Evolutionary conservation across 1,284 basidiomycete genomes (phyloP), one percentile per base, ranked within the genome.

Genomic region (Sporisorium scitamineum): DNA sequence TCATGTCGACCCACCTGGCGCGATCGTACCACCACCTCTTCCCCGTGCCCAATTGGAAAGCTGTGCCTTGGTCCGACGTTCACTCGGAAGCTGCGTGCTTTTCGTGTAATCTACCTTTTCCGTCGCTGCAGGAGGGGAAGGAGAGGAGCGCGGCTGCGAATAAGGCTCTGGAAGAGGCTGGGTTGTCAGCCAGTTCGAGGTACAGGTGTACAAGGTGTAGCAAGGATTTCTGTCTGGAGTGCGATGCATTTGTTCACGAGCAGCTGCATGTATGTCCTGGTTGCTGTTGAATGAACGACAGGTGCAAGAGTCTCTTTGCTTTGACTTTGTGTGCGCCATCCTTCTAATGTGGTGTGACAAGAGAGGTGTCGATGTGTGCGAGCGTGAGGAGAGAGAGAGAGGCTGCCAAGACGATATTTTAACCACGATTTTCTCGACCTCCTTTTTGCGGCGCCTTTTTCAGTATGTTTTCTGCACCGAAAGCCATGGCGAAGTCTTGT

Each of bases 1-100:
- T 99, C 73, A 95, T 94, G 87, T 94, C 94, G 61, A 96, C 97
- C 7, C 97, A 99, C 87, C 88, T 99, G 52, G 96, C 96, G 24
- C 88, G 96, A 75, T 97, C 94, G 82, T 97, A 96, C 86, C 93
- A 95, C 81, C 95, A 96, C 84, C 86, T 97, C 39, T 97, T 97
- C 84, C 94, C 95, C 0, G 94, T 95, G 27, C 91, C 91, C 80
- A 88, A 91, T 10, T 96, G 92, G 86, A 86, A 89, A 67, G 89
- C 92, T 13, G 90, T 95, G 8, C 48, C 55, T 47, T 80, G 79
- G 76, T 59, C 68, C 13, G 24, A 22, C 3, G 69, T 78, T 24
- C 2, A 13, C 22, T 44, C 66, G 3, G 47, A 34, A 1, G 24
- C 39, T 0, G 61, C 70, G 2, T 83, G 81, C 50, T 77, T 78